Base-by-base conservation (phyloP, 768 basidiomycete genomes). In the Rhizopogon salebrosus region DNA sequence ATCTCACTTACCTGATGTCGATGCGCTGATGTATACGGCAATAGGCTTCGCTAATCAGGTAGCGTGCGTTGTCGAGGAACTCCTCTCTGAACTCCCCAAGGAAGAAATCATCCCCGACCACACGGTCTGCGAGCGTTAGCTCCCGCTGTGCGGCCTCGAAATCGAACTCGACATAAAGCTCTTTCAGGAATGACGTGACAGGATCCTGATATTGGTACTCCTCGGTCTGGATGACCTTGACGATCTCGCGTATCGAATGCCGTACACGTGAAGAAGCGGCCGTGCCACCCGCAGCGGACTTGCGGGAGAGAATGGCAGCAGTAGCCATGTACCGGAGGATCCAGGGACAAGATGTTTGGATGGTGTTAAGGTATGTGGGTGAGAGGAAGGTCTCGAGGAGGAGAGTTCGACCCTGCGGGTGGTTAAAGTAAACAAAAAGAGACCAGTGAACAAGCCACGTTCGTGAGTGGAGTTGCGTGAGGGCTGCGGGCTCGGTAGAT, bases 361-460 rank as follows among this genome's bases (percentile, higher is more conserved):
- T 95, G 11, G 97, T 98, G 75, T 98, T 97, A 68, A 99, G 88
- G 77, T 98, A 98, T 1, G 90, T 89, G 1, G 95, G 95, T 18
- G 89, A 81, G 65, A 98, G 87, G 85, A 98, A 99, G 1, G 91
- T 92, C 65, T 98, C 97, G 60, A 99, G 86, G 53, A 98, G 85
- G 16, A 92, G 83, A 0, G 89, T 90, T 38, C 94, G 85, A 24
- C 92, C 94, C 61, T 94, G 84, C 0, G 85, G 84, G 71, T 98
- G 92, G 74, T 97, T 98, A 77, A 94, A 99, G 75, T 95, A 98
- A 52, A 98, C 93, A 69, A 98, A 98, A 45, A 99, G 84, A 1
- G 89, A 91, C 97, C 95, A 99, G 72, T 98, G 97, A 6, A 92
- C 84, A 55, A 95, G 81, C 94, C 95, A 98, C 18, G 94, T 92